Conservation (phyloP, 2,329 filamentous ascomycete genomes). For the Fusarium abutilonis region DNA sequence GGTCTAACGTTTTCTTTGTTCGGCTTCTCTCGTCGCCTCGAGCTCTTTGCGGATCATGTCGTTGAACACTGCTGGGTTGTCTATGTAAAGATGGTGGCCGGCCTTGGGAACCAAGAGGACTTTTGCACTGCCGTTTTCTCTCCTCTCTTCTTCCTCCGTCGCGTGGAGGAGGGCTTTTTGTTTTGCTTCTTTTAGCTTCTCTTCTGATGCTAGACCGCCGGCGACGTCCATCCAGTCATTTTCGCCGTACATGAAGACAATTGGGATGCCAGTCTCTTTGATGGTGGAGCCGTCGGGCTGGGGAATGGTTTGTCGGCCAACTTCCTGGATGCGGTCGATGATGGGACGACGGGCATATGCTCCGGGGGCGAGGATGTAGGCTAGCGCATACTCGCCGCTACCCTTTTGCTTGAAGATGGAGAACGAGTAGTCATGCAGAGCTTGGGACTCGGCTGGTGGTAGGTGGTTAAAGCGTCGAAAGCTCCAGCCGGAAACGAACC, state of each 20-base stretch:
- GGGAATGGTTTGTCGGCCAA: slow-evolving; percentile 75
- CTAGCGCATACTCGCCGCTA: slow-evolving; percentile 91
- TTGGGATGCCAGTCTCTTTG: slow-evolving; percentile 75
- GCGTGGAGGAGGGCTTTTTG: slow-evolving; percentile 67
- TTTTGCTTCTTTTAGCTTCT: slow-evolving; percentile 78
- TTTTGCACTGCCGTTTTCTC: slow-evolving; percentile 82
- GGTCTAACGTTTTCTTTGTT: slow-evolving; percentile 44
- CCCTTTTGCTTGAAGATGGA: slow-evolving; percentile 92
- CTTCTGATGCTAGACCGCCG: slow-evolving; percentile 81
- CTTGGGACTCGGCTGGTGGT: slow-evolving; percentile 79
- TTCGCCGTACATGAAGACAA: slow-evolving; percentile 96
- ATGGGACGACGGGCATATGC: slow-evolving; percentile 90
- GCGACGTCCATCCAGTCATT: slow-evolving; percentile 98
- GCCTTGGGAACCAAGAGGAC: slow-evolving; percentile 77
- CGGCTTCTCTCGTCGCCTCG: slow-evolving; percentile 56
- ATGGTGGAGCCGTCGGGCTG: slow-evolving; percentile 41
- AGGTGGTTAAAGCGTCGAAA: slow-evolving; percentile 91
- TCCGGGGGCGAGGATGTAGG: slow-evolving; percentile 92
- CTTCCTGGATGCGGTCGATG: slow-evolving; percentile 84
- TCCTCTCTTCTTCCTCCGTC: slow-evolving; percentile 72
- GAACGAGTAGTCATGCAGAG: slow-evolving; percentile 93
- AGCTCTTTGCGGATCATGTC: slow-evolving; percentile 62
- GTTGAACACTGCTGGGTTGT: slow-evolving; percentile 69
- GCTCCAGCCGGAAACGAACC: slow-evolving; percentile 95
- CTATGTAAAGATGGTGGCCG: slow-evolving; percentile 68